Evolutionary conservation across 2,329 filamentous ascomycete species (phyloP), one percentile per base, ranked within the genome.

Genomic region (Ophiosphaerella herpotricha): DNA sequence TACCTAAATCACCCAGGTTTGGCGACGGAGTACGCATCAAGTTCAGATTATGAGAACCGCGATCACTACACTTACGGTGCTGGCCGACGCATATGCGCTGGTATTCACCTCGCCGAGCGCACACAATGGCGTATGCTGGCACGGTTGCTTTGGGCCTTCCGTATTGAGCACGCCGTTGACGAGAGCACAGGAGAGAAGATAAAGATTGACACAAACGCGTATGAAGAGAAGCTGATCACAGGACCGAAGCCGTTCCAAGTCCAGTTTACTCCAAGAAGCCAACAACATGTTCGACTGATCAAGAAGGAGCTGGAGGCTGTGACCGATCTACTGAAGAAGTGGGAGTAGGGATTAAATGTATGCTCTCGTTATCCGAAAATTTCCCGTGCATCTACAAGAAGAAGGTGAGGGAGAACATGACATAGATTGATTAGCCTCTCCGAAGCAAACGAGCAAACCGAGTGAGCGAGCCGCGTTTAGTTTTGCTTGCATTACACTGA

Each of bases 71-170:
- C 67, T 1, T 82, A 81, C 54, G 79, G 79, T 0, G 75, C 73
- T 7, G 80, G 80, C 0, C 70, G 80, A 6, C 71, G 80, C 6
- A 73, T 77, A 26, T 82, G 80, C 52, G 73, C 75, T 1, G 80
- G 80, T 0, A 76, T 81, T 55, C 80, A 85, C 43, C 74, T 85
- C 1, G 80, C 79, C 0, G 77, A 80, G 36, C 76, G 80, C 0
- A 82, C 76, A 0, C 70, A 84, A 36, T 76, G 68, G 54, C 58
- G 70, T 18, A 68, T 67, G 7, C 52, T 73, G 26, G 60, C 64
- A 14, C 66, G 67, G 38, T 23, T 75, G 18, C 59, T 86, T 0
- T 86, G 82, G 83, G 82, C 75, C 0, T 84, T 84, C 45, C 21
- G 40, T 3, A 55, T 60, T 23, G 39, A 53, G 34, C 39, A 16